Conservation (phyloP, 2,329 filamentous ascomycete species). For the Ophiocordyceps sinensis region DNA sequence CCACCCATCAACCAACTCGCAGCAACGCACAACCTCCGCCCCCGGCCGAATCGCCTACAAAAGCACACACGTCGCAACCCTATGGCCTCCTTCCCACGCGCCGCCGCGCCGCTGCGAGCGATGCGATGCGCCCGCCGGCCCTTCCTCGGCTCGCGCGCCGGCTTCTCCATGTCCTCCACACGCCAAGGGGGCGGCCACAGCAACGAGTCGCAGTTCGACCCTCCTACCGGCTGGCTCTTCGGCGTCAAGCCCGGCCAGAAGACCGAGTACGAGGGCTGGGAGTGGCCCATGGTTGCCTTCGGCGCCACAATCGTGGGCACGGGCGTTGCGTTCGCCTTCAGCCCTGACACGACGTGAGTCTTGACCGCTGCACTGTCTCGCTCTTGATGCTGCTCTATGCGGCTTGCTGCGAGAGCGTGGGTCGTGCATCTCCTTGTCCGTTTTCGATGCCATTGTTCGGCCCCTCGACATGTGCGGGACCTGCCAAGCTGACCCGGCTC, state of each 20-base stretch:
- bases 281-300: constrained; percentile 71
- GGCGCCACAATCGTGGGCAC: constrained; percentile 64
- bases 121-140: constrained; percentile 22
- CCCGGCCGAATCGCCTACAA: constrained; percentile 7
- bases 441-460: no score
- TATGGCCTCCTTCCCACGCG: constrained; percentile 23
- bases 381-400: background rate
- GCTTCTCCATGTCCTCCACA: constrained; percentile 30
- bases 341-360: constrained; percentile 96
- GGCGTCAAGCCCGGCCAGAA: constrained; percentile 92
- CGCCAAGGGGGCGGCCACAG: constrained; percentile 24
- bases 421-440: no score
- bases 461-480: background rate
- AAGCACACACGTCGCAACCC: constrained; percentile 1
- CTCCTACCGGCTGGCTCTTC: constrained; percentile 83
- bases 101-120: constrained; percentile 21
- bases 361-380: background rate
- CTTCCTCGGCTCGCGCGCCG: constrained; percentile 14
- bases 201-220: constrained; percentile 69
- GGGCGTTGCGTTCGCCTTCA: constrained; percentile 77
- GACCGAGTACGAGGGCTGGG: constrained; percentile 93
- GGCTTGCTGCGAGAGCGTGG: no score
- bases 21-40: constrained; percentile 8
- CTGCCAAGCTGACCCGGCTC: background rate
- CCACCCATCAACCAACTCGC: no score